Evolutionary conservation across 108 stramenopile species (phyloP), one percentile per base, ranked within the genome.

Genomic region (Discostella stelligeroides): DNA sequence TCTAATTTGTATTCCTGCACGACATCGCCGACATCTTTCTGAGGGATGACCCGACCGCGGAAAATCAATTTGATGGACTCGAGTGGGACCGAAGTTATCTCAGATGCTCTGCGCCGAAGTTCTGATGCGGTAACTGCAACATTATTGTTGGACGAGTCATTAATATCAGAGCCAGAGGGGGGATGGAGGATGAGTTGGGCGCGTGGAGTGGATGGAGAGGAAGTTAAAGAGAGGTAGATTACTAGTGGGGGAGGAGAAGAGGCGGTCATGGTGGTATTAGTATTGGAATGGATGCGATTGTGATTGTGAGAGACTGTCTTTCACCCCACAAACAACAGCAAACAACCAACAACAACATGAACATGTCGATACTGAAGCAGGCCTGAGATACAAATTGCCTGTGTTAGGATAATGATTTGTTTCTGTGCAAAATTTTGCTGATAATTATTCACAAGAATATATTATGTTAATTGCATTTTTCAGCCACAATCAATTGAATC

Each of bases 41-140:
- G 79, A 45, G 73, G 64, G 47, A 95, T 87, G 62, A 95, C 73
- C 4, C 87, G 81, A 12, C 94, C 94, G 5, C 91, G 85, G 61
- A 84, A 95, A 47, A 95, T 92, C 24, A 95, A 75, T 39, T 85
- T 85, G 21, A 91, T 58, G 28, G 71, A 49, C 20, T 43, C 49
- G 8, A 84, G 50, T 7, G 94, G 94, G 69, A 95, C 88, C 25
- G 79, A 68, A n/a, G 90, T 89, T 3, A 76, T 83, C n/a, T 75
- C 66, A 15, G 82, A 63, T 2, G 78, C 86, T 34, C 76, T 39
- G 2, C 60, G 20, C 14, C 86, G 80, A 5, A 93, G 72, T 15
- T 78, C 49, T 14, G 85, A 61, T 1, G 85, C 56, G 25, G 84
- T 87, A 24, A 68, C 49, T 2, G 17, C 59, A 25, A 30, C 24